Evolutionary conservation across 1,284 basidiomycete species (phyloP).

Genomic region (Apiotrichum gamsii): DNA sequence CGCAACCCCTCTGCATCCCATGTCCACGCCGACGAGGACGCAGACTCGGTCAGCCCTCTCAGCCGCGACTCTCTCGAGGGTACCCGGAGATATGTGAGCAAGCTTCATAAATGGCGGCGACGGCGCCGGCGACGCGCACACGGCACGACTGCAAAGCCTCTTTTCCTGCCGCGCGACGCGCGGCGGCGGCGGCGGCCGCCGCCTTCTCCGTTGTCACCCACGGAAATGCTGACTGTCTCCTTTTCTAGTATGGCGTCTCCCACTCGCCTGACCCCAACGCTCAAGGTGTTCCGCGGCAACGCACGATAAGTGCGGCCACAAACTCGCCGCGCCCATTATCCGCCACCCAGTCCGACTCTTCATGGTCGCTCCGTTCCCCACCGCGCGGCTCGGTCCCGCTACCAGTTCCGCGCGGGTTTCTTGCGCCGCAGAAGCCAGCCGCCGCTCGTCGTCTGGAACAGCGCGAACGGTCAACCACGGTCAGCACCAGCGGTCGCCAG

Average conservation of each 20-base stretch:
- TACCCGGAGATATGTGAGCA: slow-evolving; percentile 18
- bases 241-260: slow-evolving; percentile 5
- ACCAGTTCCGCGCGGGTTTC: slow-evolving; percentile 36
- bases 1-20: slow-evolving; percentile 8
- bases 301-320: slow-evolving; percentile 11
- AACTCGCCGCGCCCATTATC: slow-evolving; percentile 10
- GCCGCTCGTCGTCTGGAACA: slow-evolving; percentile 33
- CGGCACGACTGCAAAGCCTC: too few relatives aligned
- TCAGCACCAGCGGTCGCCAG: slow-evolving; percentile 12
- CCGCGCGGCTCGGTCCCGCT: slow-evolving; percentile 25
- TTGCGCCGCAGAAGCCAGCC: slow-evolving; percentile 39
- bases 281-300: slow-evolving; percentile 2
- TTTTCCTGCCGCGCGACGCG: too few relatives aligned
- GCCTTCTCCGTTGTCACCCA: too few relatives aligned
- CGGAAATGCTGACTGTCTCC: slow-evolving; percentile 1
- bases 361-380: slow-evolving; percentile 21
- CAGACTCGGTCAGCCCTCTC: slow-evolving; percentile 14
- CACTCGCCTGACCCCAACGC: slow-evolving; percentile 1
- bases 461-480: slow-evolving; percentile 19
- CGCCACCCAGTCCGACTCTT: slow-evolving; percentile 14
- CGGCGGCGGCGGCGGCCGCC: too few relatives aligned
- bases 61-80: slow-evolving; percentile 17
- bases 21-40: slow-evolving; percentile 15
- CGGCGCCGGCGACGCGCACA: too few relatives aligned
- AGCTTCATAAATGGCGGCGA: too few relatives aligned